These are phyloP conservation scores for Lasiosphaeria hispida DNA, from an alignment of 495 filamentous ascomycete genomes.

Conservation along the genomic window DNA sequence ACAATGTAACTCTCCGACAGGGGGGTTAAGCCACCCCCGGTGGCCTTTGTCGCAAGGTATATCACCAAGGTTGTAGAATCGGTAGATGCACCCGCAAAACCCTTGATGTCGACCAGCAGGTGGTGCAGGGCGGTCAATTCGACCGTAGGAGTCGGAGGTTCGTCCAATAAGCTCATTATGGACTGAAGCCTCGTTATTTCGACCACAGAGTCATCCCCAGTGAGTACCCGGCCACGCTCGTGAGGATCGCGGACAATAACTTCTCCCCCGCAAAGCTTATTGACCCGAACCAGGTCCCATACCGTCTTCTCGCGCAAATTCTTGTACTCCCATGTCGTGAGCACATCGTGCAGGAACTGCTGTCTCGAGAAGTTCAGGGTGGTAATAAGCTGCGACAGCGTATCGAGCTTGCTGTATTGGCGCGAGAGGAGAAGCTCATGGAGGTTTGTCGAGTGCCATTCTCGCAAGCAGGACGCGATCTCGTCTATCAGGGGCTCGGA, in stretches of 20 bases:
- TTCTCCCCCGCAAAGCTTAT: constrained; percentile 87
- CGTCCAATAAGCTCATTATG: constrained; percentile 90
- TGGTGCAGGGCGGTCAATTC: constrained; percentile 80
- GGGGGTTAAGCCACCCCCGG: constrained; percentile 58
- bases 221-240: constrained; percentile 79
- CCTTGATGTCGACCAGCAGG: constrained; percentile 77
- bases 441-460: constrained; percentile 97
- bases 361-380: constrained; percentile 78
- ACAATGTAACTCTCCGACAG: constrained; percentile 81
- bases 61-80: constrained; percentile 73
- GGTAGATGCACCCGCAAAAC: constrained; percentile 67
- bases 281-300: constrained; percentile 91
- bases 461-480: constrained; percentile 89
- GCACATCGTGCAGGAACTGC: constrained; percentile 88
- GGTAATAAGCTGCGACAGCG: constrained; percentile 73
- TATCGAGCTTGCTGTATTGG: constrained; percentile 76
- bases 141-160: constrained; percentile 59
- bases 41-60: constrained; percentile 70
- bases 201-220: constrained; percentile 87
- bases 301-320: constrained; percentile 78
- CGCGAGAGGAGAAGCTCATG: constrained; percentile 86
- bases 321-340: constrained; percentile 79
- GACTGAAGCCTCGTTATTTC: constrained; percentile 90
- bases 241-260: constrained; percentile 89
- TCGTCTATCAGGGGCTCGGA: constrained; percentile 95